Base-by-base conservation (phyloP, 2,329 filamentous ascomycete genomes). In the Talaromyces sp. region DNA sequence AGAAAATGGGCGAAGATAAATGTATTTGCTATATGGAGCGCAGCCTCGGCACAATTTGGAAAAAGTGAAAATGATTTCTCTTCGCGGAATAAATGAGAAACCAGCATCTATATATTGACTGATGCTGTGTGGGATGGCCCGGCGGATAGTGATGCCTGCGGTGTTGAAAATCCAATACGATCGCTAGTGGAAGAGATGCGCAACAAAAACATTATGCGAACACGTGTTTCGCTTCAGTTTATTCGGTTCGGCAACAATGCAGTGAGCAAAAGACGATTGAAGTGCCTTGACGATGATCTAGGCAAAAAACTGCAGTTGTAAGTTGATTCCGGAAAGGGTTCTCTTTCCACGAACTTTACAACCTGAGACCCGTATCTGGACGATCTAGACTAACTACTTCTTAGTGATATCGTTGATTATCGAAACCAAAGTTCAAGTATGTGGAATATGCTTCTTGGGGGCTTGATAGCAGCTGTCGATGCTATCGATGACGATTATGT, bases 361-460 rank as follows among this genome's bases (percentile, higher is more conserved):
- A 5, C 1, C 35, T 8, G 17, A 7, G 6, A 17, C 35, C 35
- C 2, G 35, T n/a, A 38, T n/a, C 8, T 46, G 26, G n/a, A 38
- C 29, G 6, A 56, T 14, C 2, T 11, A 26, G 46, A 8, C 14
- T 38, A 17, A 38, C 35, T n/a, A 2, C 46, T 27, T 43, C 27
- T 29, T 17, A 56, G 54, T 26, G 54, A 56, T 17, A 56, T 56
- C 24, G 54, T 56, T 17, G 54, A 56, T 56, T 43, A n/a, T 29
- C 41, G 35, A 46, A 46, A n/a, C 26, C 26, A 56, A 31, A n/a
- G 26, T 31, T 56, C 54, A 38, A 38, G 35, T 31, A 38, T 56
- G 2, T 56, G 54, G 54, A 56, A 56, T 43, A 56, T 56, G 54
- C 17, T 56, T 32, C 54, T 56, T 56, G 54, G 54, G 11, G 31